phyloP scores from a whole-genome alignment of 2,329 filamentous ascomycete species.

The Furcasterigmium sp. region DNA sequence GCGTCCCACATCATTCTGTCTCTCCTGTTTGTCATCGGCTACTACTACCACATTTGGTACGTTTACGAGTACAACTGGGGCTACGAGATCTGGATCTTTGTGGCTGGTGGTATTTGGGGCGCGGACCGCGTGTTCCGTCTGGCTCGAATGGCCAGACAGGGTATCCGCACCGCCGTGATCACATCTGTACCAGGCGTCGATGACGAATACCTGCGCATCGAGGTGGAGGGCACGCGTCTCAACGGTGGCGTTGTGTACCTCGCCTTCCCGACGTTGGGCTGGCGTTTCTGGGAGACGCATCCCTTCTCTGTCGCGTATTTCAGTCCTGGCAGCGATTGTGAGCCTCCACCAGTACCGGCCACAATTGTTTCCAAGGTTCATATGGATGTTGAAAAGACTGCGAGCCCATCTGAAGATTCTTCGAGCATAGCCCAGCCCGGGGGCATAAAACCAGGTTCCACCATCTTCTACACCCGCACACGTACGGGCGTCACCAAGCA shows the following conservation, averaged over 20 bases:
- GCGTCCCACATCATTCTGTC: conserved; percentile 23
- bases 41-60: conserved; percentile 30
- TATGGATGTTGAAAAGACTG: background rate
- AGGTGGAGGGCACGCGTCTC: conserved; percentile 16
- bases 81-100: conserved; percentile 29
- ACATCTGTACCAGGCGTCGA: conserved; percentile 16
- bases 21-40: conserved; percentile 24
- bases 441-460: background rate
- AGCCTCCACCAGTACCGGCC: background rate
- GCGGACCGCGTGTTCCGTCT: conserved; percentile 21
- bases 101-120: conserved; percentile 24
- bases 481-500: conserved; percentile 17
- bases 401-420: background rate
- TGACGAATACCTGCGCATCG: conserved; percentile 25
- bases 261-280: conserved; percentile 25
- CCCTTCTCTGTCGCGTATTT: conserved; percentile 24
- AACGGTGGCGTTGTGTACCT: conserved; percentile 24
- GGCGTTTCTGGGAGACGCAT: conserved; percentile 30
- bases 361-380: too few relatives aligned
- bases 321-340: background rate
- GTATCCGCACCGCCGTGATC: conserved; percentile 16
- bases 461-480: conserved; percentile 17
- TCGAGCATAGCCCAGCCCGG: background rate
- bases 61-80: conserved; percentile 26
- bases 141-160: conserved; percentile 16